Percentiles rank a stretch among this genome's conserved stretches.
These are phyloP conservation scores for apple (Malus domestica) DNA, from an alignment of 306 rosid genomes.

Conservation along the genomic window DNA sequence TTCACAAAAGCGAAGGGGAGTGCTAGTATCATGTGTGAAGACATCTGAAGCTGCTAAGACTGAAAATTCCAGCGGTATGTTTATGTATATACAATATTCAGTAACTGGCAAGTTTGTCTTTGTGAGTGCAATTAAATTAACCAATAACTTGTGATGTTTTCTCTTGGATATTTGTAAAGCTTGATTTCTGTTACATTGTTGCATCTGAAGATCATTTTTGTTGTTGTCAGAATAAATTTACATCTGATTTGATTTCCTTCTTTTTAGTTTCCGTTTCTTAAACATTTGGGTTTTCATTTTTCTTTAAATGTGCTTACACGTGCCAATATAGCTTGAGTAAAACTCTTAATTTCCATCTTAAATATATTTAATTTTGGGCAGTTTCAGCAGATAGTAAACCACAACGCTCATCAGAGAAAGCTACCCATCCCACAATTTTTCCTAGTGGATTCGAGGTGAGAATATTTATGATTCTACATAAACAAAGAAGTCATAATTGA, in stretches of 20 bases:
- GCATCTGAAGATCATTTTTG: neutral
- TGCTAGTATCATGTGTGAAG: slow-evolving; percentile 48
- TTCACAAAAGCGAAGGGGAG: slow-evolving; percentile 35
- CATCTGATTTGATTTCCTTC: neutral
- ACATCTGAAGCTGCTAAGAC: slow-evolving; percentile 47
- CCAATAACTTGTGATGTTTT: neutral
- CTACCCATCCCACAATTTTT: slow-evolving; percentile 49
- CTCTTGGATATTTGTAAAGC: neutral
- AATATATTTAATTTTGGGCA: slow-evolving; percentile 20
- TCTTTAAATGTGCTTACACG: neutral
- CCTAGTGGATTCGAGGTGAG: slow-evolving; percentile 91
- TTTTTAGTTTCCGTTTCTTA: neutral
- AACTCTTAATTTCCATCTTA: slow-evolving; percentile 1
- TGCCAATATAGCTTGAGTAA: neutral
- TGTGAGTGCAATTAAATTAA: neutral
- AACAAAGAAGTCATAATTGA: neutral
- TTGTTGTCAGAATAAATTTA: neutral
- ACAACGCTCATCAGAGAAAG: slow-evolving; percentile 40
- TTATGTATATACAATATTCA: neutral
- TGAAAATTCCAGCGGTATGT: slow-evolving; percentile 55
- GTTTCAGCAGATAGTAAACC: slow-evolving; percentile 36
- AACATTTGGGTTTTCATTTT: neutral
- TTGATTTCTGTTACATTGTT: neutral
- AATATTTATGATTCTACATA: neutral
- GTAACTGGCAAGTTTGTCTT: neutral